These are phyloP conservation scores for Penicillium polonicum DNA, from an alignment of 2,329 filamentous ascomycete species.

Conservation along the genomic window DNA sequence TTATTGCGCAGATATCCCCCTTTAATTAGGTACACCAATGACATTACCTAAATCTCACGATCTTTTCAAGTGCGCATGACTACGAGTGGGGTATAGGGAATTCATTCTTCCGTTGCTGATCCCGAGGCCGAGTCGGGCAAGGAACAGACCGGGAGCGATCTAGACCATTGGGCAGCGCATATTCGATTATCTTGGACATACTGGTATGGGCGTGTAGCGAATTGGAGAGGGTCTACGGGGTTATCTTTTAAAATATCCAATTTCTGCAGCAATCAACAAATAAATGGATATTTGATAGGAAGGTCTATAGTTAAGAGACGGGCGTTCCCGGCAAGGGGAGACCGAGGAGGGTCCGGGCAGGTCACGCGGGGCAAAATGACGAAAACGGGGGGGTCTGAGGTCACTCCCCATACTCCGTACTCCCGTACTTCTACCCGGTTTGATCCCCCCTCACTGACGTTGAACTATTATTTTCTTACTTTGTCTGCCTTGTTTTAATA, in stretches of 20 bases:
- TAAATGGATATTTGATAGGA: neutral
- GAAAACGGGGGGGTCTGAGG: slow-evolving; percentile 19
- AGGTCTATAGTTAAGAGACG: slow-evolving; percentile 1
- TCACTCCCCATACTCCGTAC: slow-evolving; percentile 23
- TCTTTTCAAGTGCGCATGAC: slow-evolving; percentile 14
- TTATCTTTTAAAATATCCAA: neutral
- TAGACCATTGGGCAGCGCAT: neutral
- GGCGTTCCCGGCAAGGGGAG: slow-evolving; percentile 16
- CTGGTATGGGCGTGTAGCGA: neutral
- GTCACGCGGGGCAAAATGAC: slow-evolving; percentile 28
- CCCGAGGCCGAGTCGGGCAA: slow-evolving; percentile 9
- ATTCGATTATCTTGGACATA: neutral
- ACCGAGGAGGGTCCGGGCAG: slow-evolving; percentile 11
- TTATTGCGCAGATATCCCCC: neutral
- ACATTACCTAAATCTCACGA: slow-evolving; percentile 5
- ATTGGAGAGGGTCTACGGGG: neutral
- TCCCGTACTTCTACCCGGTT: slow-evolving; percentile 26
- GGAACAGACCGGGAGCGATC: slow-evolving; percentile 2
- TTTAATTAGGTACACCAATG: neutral
- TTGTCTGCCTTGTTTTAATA: neutral
- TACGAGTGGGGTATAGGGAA: slow-evolving; percentile 9
- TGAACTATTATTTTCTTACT: slow-evolving; percentile 8
- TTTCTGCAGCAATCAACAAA: neutral
- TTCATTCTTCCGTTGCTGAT: slow-evolving; percentile 12
- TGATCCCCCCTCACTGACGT: slow-evolving; percentile 17